Conservation (phyloP, 768 basidiomycete species). For the Podaxis sp. region DNA sequence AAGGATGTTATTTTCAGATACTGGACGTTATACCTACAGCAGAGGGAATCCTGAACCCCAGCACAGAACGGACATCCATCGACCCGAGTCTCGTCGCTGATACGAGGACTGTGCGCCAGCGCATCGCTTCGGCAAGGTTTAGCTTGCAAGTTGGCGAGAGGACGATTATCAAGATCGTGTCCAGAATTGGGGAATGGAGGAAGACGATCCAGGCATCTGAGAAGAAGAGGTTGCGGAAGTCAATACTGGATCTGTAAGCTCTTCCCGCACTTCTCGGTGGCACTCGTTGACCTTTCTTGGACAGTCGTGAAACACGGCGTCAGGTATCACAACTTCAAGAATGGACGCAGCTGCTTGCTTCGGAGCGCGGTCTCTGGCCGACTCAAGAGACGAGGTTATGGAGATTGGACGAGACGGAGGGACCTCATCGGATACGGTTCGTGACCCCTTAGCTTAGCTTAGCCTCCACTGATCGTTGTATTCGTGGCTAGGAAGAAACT, state of each 20-base stretch:
- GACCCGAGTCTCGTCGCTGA: constrained; percentile 53
- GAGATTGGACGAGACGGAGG: constrained; percentile 91
- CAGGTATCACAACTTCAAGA: constrained; percentile 61
- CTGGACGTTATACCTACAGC: constrained; percentile 56
- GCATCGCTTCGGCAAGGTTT: constrained; percentile 54
- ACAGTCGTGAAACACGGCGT: constrained; percentile 74
- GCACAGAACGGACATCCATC: constrained; percentile 44
- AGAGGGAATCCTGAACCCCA: constrained; percentile 50
- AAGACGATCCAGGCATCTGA: constrained; percentile 67
- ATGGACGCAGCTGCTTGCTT: constrained; percentile 59
- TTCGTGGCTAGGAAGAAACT: constrained; percentile 61
- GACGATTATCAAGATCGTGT: constrained; percentile 59
- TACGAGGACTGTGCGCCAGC: constrained; percentile 48
- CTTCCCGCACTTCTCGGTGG: not conserved
- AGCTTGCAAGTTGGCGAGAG: constrained; percentile 65
- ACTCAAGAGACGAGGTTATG: constrained; percentile 52
- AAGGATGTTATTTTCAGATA: constrained; percentile 35
- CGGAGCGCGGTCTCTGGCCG: constrained; percentile 85
- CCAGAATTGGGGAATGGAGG: constrained; percentile 71
- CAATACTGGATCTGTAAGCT: constrained; percentile 69
- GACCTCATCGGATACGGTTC: constrained; percentile 82
- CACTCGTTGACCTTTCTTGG: constrained; percentile 3
- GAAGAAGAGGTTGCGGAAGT: constrained; percentile 69
- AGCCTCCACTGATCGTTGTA: not conserved
- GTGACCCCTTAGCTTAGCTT: not conserved